A percentile compares a stretch with the other conserved stretches of the same genome.
Evolutionary conservation across 208 protist genomes (phyloP).

Genomic region (Crithidia mellificae): DNA sequence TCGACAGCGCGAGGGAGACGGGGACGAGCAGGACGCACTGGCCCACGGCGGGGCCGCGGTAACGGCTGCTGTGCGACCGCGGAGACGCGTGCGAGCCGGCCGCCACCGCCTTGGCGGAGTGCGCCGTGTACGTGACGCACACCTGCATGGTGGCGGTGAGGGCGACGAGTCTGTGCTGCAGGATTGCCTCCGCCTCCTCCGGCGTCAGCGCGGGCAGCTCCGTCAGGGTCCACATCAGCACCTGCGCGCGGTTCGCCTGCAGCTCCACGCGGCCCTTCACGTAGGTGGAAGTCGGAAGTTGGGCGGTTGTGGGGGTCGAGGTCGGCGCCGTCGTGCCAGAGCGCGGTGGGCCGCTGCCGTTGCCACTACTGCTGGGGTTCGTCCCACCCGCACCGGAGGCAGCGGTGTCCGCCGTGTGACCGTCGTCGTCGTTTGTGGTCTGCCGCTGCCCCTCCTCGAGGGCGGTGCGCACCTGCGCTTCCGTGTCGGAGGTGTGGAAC

Average conservation of each 20-base stretch:
- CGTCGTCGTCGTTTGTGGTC: neutral
- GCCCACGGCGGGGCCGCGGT: constrained; percentile 30
- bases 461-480: constrained; percentile 19
- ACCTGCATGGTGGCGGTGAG: constrained; percentile 47
- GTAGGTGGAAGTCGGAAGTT: constrained; percentile 16
- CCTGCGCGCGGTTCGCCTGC: constrained; percentile 47
- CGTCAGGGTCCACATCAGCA: constrained; percentile 53
- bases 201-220: constrained; percentile 40
- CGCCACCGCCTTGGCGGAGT: constrained; percentile 17
- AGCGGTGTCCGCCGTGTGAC: neutral
- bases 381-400: neutral
- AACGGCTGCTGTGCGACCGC: constrained; percentile 24
- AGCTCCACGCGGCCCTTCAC: constrained; percentile 42
- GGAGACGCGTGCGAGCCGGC: constrained; percentile 9
- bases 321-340: constrained; percentile 17
- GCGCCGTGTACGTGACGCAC: constrained; percentile 56
- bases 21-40: constrained; percentile 54
- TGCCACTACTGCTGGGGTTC: too few relatives aligned
- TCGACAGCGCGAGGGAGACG: constrained; percentile 42
- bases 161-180: constrained; percentile 50
- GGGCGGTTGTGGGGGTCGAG: too few relatives aligned
- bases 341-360: too few relatives aligned
- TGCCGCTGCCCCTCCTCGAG: constrained; percentile 32
- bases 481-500: constrained; percentile 33
- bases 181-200: constrained; percentile 39